Percentiles rank a stretch among this genome's conserved stretches.
phyloP scores from a whole-genome alignment of 257 asterid genomes.

The Cinchona pubescens region DNA sequence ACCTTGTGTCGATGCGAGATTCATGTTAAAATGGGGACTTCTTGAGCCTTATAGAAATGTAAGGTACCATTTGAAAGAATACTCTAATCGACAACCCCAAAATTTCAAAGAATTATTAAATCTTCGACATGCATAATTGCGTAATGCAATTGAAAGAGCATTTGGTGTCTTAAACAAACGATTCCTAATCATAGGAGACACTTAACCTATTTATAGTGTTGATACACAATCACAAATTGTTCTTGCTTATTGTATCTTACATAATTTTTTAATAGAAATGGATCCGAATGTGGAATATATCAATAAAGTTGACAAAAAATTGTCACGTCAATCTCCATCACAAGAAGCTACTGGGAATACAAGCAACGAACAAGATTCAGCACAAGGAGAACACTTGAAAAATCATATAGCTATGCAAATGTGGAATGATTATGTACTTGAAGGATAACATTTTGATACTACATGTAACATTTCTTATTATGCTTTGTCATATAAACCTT shows the following conservation, averaged over 20 bases:
- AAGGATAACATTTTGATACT: no score
- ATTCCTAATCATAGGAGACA: neutral
- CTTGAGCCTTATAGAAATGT: neutral
- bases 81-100: no score
- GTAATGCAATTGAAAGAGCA: constrained; percentile 12
- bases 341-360: neutral
- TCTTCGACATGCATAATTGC: neutral
- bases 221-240: neutral
- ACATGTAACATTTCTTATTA: no score
- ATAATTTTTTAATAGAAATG: neutral
- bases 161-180: constrained; percentile 1
- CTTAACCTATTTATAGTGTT: neutral
- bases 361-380: neutral
- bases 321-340: neutral
- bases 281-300: neutral
- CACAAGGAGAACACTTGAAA: neutral
- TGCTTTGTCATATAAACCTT: no score
- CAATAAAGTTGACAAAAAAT: neutral
- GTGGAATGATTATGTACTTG: neutral
- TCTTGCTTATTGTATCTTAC: neutral
- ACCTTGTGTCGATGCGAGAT: neutral
- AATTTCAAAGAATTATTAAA: neutral
- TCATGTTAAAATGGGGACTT: neutral
- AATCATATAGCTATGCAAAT: constrained; percentile 4
- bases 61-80: neutral